Conservation (phyloP, 1,139 yeast species). For the Debaryomyces udenii region DNA sequence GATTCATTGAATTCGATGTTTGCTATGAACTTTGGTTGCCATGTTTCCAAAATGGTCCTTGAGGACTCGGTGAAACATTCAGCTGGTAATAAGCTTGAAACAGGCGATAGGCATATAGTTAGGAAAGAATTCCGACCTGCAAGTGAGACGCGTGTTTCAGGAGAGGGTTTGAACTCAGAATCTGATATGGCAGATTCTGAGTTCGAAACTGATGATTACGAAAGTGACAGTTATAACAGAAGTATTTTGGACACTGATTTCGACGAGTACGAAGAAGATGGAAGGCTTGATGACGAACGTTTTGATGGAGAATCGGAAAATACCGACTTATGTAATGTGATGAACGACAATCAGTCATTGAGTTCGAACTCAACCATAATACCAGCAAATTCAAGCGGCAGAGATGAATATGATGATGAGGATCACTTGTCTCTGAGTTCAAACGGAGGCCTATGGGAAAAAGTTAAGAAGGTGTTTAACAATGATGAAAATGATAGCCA, state of each 20-base stretch:
- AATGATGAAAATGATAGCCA: conserved; percentile 44
- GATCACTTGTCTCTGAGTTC: conserved; percentile 9
- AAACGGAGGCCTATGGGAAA: conserved; percentile 57
- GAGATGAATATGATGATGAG: conserved; percentile 13
- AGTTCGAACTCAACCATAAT: conserved; percentile 17
- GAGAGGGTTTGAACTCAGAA: conserved; percentile 3
- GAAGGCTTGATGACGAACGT: background rate
- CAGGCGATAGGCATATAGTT: conserved; percentile 16
- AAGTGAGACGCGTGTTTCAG: background rate
- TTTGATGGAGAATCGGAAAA: conserved; percentile 15
- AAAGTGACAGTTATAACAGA: conserved; percentile 19
- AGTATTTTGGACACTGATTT: conserved; percentile 20
- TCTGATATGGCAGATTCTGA: conserved; percentile 40
- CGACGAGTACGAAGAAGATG: conserved; percentile 20
- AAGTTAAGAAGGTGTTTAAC: conserved; percentile 61
- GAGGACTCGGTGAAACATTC: conserved; percentile 21
- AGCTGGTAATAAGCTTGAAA: conserved; percentile 13
- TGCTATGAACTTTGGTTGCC: conserved; percentile 43
- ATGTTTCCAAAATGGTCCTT: conserved; percentile 46
- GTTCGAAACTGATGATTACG: conserved; percentile 32
- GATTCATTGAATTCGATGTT: conserved; percentile 48
- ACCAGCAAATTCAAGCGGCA: conserved; percentile 9
- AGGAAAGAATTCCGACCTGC: conserved; percentile 16
- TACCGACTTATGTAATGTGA: conserved; percentile 4
- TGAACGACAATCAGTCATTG: conserved; percentile 16